Percentiles rank a stretch among this genome's conserved stretches.
These are phyloP conservation scores for Warburgia ugandensis DNA, from an alignment of 164 flowering plant genomes.

Conservation along the genomic window DNA sequence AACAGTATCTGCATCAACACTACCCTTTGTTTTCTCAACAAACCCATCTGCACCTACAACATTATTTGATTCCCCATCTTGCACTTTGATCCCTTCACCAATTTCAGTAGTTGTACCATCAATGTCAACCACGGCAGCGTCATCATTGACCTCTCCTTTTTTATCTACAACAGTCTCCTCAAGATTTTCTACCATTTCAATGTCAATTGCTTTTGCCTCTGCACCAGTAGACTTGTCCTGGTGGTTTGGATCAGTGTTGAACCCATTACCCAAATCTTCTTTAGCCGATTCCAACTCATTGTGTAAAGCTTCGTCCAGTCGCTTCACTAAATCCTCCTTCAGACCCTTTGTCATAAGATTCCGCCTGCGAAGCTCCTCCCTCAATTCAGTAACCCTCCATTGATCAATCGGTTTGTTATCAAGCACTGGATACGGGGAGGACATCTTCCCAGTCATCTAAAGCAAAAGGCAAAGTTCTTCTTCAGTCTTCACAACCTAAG, in stretches of 20 bases:
- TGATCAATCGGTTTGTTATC: slow-evolving; percentile 68
- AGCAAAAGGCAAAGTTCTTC: too few relatives aligned
- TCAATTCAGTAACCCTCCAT: slow-evolving; percentile 87
- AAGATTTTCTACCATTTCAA: slow-evolving; percentile 12
- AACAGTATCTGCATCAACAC: slow-evolving; percentile 10
- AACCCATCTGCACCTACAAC: too few relatives aligned
- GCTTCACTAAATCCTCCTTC: slow-evolving; percentile 72
- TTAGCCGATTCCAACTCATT: slow-evolving; percentile 36
- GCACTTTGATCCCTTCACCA: slow-evolving; percentile 11
- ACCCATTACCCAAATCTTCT: slow-evolving; percentile 23
- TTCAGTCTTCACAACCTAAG: slow-evolving; percentile 21
- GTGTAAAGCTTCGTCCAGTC: slow-evolving; percentile 63
- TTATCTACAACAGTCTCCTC: slow-evolving; percentile 4
- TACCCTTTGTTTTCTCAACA: slow-evolving; percentile 4
- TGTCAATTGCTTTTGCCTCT: slow-evolving; percentile 11
- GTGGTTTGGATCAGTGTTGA: slow-evolving; percentile 14
- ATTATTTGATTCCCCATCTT: slow-evolving; percentile 14
- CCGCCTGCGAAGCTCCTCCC: slow-evolving; percentile 82
- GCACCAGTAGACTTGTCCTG: slow-evolving; percentile 10
- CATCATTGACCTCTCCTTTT: slow-evolving; percentile 19
- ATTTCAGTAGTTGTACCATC: slow-evolving; percentile 12
- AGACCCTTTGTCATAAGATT: slow-evolving; percentile 59
- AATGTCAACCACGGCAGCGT: slow-evolving; percentile 16
- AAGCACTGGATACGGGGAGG: slow-evolving; percentile 54
- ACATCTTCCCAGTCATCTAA: slow-evolving; percentile 24